Percentiles rank a stretch among this genome's conserved stretches.
These are phyloP conservation scores for Penicillium samsonianum DNA, from an alignment of 495 filamentous ascomycete genomes.

Conservation along the genomic window DNA sequence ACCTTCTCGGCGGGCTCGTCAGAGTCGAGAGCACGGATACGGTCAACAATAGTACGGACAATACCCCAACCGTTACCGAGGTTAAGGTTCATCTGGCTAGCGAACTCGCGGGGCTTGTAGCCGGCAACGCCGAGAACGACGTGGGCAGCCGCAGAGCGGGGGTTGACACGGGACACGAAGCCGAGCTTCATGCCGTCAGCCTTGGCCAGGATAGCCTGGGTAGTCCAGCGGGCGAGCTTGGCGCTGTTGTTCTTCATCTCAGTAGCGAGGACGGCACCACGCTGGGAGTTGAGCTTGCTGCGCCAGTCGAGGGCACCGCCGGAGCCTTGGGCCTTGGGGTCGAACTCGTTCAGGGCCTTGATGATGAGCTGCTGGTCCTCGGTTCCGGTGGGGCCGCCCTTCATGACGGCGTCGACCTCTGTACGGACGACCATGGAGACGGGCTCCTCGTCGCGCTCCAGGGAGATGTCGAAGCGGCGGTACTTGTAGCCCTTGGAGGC, in stretches of 20 bases:
- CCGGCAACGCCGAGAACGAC: conserved; percentile 93
- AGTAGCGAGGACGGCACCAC: conserved; percentile 96
- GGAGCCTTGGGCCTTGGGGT: conserved; percentile 92
- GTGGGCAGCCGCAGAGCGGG: conserved; percentile 84
- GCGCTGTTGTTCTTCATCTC: conserved; percentile 99
- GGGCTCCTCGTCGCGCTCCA: conserved; percentile 88
- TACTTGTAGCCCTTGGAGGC: conserved; percentile 98
- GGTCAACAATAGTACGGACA: conserved; percentile 94
- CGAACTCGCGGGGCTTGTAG: conserved; percentile 97
- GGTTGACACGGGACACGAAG: conserved; percentile 93
- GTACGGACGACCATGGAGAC: conserved; percentile 90
- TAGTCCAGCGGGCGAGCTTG: conserved; percentile 96
- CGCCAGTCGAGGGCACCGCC: conserved; percentile 96
- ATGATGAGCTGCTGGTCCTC: conserved; percentile 88
- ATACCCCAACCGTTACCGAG: conserved; percentile 98
- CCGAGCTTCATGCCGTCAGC: conserved; percentile 98
- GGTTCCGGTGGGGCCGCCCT: conserved; percentile 79
- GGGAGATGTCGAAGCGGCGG: conserved; percentile 89
- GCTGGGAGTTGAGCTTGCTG: conserved; percentile 85
- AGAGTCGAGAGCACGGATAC: conserved; percentile 60
- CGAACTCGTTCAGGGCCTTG: conserved; percentile 98
- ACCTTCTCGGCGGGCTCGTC: conserved; percentile 70
- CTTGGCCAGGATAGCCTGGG: conserved; percentile 91
- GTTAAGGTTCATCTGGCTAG: conserved; percentile 95
- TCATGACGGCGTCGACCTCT: conserved; percentile 93